Conservation (phyloP, 2,329 filamentous ascomycete species). For the Apiospora malaysiana region DNA sequence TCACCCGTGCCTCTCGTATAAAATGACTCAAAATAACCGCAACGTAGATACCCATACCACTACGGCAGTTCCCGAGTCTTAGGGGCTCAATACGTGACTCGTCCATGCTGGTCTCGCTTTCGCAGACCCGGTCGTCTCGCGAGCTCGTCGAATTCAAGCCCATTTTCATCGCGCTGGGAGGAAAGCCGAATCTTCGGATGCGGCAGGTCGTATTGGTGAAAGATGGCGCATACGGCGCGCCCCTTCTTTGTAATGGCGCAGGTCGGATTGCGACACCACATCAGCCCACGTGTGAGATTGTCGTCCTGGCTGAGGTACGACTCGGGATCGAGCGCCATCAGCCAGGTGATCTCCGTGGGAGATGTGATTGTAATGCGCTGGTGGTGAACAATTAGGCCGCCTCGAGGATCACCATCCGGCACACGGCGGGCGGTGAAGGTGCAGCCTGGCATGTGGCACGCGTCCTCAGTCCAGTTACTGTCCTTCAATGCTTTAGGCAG, state of each 20-base stretch:
- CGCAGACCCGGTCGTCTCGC: background rate
- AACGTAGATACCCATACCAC: too few relatives aligned
- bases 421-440: too few relatives aligned
- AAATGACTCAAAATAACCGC: too few relatives aligned
- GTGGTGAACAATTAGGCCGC: too few relatives aligned
- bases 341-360: background rate
- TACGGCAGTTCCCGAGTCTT: too few relatives aligned
- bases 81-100: too few relatives aligned
- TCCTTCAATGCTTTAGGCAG: too few relatives aligned
- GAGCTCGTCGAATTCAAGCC: background rate
- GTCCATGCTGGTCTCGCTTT: background rate
- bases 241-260: background rate
- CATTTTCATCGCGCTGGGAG: background rate
- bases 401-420: too few relatives aligned
- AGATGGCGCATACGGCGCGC: background rate
- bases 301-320: background rate
- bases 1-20: too few relatives aligned
- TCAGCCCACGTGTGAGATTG: background rate
- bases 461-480: too few relatives aligned
- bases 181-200: background rate
- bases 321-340: background rate
- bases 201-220: background rate
- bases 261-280: background rate
- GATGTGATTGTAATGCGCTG: background rate
- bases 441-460: too few relatives aligned